Base-by-base conservation (phyloP, 1,284 basidiomycete species). In the Rhodotorula glutinis region DNA sequence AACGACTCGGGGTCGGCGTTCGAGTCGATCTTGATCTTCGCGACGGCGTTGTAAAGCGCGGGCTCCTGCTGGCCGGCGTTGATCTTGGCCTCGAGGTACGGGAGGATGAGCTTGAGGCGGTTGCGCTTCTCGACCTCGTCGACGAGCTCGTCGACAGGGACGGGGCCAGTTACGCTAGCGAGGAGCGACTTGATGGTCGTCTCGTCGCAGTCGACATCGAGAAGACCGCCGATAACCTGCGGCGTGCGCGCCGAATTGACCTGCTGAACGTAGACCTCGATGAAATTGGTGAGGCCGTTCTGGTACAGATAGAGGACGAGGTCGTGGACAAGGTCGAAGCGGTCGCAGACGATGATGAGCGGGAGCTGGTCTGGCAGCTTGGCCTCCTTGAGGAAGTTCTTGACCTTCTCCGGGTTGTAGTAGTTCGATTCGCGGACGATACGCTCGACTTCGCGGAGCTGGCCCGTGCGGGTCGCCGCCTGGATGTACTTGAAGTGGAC, bases 401-500 rank as follows among this genome's bases (percentile, higher is more conserved):
- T 98, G 84, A 98, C 96, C 82, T 99, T 99, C 82, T 99, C 96
- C 3, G 96, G 91, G 80, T 96, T 96, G 85, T 98, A 98, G 81
- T 84, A 85, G 82, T 98, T 98, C 79, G 90, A 92, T 83, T 99
- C 96, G 71, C 96, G 86, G 79, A 93, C 96, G 77, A 99, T 95
- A 66, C 96, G 91, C 82, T 99, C 96, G 69, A 99, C 96, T 79
- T 99, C 96, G 67, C 96, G 88, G 76, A 98, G 93, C 79, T 98
- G 96, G 53, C 95, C 95, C 27, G 96, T 99, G 53, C 96, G 88
- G 2, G 94, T 97, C 16, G 96, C 96, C 43, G 96, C 96, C 79
- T 98, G 96, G 77, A 99, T 98, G 82, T 98, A 98, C 84, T 99
- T 98, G 87, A 98, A 98, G 83, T 98, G 91, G 4, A 99, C 96